These are phyloP conservation scores for Penicillium hordei DNA, from an alignment of 2,329 filamentous ascomycete genomes.

Conservation along the genomic window DNA sequence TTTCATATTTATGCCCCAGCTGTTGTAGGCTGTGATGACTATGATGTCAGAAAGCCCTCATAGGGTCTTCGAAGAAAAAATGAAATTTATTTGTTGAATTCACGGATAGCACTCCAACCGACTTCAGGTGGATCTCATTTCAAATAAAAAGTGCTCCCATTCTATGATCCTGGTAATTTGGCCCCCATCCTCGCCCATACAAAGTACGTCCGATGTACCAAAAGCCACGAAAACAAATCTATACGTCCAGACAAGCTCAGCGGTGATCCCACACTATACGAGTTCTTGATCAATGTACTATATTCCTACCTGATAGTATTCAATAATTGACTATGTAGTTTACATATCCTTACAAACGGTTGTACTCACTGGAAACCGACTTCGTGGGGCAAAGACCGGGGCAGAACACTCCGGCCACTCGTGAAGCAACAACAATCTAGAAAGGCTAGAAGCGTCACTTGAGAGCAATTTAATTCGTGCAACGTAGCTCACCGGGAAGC, in stretches of 20 bases:
- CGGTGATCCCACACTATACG: not conserved
- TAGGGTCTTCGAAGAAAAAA: not conserved
- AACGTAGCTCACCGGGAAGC: not conserved
- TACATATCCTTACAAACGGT: not conserved
- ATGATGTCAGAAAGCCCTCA: not conserved
- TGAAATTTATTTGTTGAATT: not conserved
- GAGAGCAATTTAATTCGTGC: conserved; percentile 5
- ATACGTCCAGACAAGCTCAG: not conserved
- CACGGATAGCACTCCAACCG: not conserved
- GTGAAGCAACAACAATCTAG: not conserved
- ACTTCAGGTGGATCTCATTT: not conserved
- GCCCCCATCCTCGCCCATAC: not conserved
- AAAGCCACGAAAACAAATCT: not conserved
- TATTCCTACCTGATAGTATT: not conserved
- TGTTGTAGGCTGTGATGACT: not conserved
- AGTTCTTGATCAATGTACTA: not conserved
- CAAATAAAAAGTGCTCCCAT: not conserved
- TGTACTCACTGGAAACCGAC: not conserved
- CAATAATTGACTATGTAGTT: not conserved
- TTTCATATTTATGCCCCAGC: not conserved
- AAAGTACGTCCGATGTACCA: not conserved
- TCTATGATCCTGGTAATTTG: not conserved
- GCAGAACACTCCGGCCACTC: conserved; percentile 7
- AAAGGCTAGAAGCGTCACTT: conserved; percentile 6
- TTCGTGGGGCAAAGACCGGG: conserved; percentile 5